Base-by-base conservation (phyloP, 768 basidiomycete species). In the Termitomyces sp. region DNA sequence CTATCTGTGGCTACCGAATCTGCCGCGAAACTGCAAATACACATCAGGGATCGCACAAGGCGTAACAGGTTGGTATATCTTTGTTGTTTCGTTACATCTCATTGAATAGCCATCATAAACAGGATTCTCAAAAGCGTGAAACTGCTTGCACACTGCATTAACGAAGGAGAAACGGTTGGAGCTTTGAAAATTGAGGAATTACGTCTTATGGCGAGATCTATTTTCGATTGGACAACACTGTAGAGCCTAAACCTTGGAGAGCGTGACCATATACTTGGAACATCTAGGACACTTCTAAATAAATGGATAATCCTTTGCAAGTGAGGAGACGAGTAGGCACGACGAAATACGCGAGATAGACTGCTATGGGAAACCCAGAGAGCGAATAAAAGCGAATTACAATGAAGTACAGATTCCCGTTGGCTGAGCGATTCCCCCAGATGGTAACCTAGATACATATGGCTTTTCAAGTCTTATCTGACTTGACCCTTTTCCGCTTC, bases 1-100 rank as follows among this genome's bases (percentile, higher is more conserved):
- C 77, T 98, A 3, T 70, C 73, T 6, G 70, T 78, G 7, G 95
- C 95, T 16, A 69, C 79, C 1, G 68, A 76, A 57, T 76, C 78
- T 36, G 84, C 90, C 1, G 72, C 77, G 18, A 69, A 72, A 20
- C 81, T 94, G 76, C 83, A 84, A 66, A 63, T 63, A 13, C 71
- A 77, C 53, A 82, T 88, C 27, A 75, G 81, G 64, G 70, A 73
- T 52, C 79, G 85, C 20, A 75, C 75, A 50, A 76, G 64, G 64
- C 72, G 74, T 48, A 87, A 83, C 57, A 80, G 72, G 87, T 85
- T 50, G 57, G 76, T 68, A 8, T 46, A 22, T 13, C 13, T 4
- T 24, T 0, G 54, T 18, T 55, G 44, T 7, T 27, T 12, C 36
- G 27, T 33, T 12, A 51, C 12, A 36, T 34, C 3, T 46, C 42